Evolutionary conservation across 1,284 basidiomycete species (phyloP).

Genomic region (Boletus austroedulis): DNA sequence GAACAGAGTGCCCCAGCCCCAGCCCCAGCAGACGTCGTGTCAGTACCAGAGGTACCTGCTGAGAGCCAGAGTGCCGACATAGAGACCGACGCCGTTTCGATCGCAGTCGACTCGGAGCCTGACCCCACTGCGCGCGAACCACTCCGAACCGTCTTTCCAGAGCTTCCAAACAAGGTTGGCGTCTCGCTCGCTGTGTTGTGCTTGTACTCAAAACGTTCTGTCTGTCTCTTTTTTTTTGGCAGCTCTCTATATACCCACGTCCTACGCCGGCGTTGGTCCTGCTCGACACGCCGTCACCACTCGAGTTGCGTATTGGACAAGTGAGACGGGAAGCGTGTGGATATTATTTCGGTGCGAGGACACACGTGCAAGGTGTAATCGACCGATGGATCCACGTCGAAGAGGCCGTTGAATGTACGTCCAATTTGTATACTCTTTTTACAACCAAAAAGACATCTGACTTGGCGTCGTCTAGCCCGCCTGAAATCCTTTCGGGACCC

Average conservation of each 20-base stretch:
- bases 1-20: neutral
- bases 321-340: conserved; percentile 57
- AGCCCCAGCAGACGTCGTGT: neutral
- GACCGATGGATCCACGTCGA: conserved; percentile 82
- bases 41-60: neutral
- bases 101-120: neutral
- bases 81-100: neutral
- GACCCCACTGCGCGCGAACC: neutral
- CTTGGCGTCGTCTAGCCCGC: conserved; percentile 49
- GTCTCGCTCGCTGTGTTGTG: neutral
- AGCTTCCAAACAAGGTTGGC: conserved; percentile 29
- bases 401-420: conserved; percentile 78
- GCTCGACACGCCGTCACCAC: conserved; percentile 66
- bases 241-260: conserved; percentile 80
- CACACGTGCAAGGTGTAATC: conserved; percentile 67
- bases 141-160: conserved; percentile 13
- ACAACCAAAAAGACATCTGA: neutral
- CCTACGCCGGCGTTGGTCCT: conserved; percentile 62
- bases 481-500: conserved; percentile 79
- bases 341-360: conserved; percentile 54
- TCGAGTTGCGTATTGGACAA: conserved; percentile 70
- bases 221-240: neutral
- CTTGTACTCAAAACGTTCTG: too few species aligned
- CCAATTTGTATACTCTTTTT: too few species aligned
- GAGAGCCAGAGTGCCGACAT: neutral